Evolutionary conservation across 306 rosid genomes (phyloP).

Genomic region (Bauhinia variegata): DNA sequence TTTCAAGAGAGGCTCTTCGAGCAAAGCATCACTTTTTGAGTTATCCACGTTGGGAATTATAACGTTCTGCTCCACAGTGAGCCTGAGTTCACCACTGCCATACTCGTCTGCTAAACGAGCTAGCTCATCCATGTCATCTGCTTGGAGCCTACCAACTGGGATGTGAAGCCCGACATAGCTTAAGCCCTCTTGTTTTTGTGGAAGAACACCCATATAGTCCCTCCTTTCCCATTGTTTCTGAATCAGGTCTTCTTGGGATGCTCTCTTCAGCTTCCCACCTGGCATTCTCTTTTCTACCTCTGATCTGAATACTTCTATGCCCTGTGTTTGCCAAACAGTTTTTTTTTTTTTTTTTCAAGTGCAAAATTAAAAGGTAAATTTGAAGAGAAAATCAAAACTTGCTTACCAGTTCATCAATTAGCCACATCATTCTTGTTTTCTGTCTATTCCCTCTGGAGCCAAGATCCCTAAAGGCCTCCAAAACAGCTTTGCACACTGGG

Average conservation of each 20-base stretch:
- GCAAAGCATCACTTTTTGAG: constrained; percentile 61
- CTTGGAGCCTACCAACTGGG: constrained; percentile 91
- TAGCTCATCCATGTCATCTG: constrained; percentile 86
- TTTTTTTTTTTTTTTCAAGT: not conserved
- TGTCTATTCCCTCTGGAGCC: constrained; percentile 91
- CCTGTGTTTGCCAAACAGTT: constrained; percentile 57
- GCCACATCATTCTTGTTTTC: constrained; percentile 96
- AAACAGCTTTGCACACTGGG: constrained; percentile 75
- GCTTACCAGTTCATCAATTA: constrained; percentile 89
- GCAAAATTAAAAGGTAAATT: not conserved
- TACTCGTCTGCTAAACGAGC: constrained; percentile 74
- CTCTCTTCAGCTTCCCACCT: constrained; percentile 59
- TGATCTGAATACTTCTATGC: constrained; percentile 84
- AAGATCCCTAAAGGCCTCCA: constrained; percentile 88
- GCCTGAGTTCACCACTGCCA: constrained; percentile 80
- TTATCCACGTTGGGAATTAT: constrained; percentile 73
- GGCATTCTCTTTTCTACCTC: constrained; percentile 94
- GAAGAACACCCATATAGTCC: constrained; percentile 79
- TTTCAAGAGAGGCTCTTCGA: constrained; percentile 64
- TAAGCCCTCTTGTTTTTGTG: constrained; percentile 82
- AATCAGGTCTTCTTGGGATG: constrained; percentile 67
- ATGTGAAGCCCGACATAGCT: constrained; percentile 84
- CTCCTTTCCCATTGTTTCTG: constrained; percentile 85
- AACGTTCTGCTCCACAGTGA: constrained; percentile 92
- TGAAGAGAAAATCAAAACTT: not conserved